Evolutionary conservation across 164 flowering plant species (phyloP), one percentile per base, ranked within the genome.

Genomic region (Pachysandra terminalis): DNA sequence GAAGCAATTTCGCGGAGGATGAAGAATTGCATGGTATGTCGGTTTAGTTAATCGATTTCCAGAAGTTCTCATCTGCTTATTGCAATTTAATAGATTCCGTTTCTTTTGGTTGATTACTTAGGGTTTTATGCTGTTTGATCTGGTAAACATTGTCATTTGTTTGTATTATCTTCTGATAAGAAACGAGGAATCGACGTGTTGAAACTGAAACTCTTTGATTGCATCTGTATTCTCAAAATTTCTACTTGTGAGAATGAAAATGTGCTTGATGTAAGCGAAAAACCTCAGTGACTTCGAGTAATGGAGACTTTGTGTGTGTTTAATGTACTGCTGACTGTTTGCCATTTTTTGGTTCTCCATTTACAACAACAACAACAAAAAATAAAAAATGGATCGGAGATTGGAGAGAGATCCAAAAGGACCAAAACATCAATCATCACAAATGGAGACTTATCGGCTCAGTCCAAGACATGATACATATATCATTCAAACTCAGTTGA

Each of bases 21-120:
- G 97, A 95, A 26, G 93, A 92, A 58, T 63, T 78, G 2, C 94
- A 90, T 58, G 98, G 99, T 92, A 74, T n/a, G 52, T 54, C 3
- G n/a, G 19, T 67, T 56, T 40, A 8, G 14, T 19, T 64, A 25
- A 14, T 12, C 1, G 4, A 27, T 24, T 66, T 63, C 8, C 23
- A 37, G 3, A 1, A 13, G 3, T 27, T 56, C 28, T 22, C 5
- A 26, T 69, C 53, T 26, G 37, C 5, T 4, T 57, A 13, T 37
- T 65, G 14, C 24, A 35, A 2, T 27, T 53, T 16, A 17, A 26
- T 49, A 15, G 22, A 45, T 10, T 59, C 1, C 19, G 1, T 58
- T 4, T 26, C 26, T 22, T 55, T 27, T 58, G 6, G 40, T 58
- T 26, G 27, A 56, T 23, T 58, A 13, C 14, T 14, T 5, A 3